Percentiles rank a stretch among this genome's conserved stretches.
phyloP scores from a whole-genome alignment of 805 yeast genomes.

The Yamadazyma laniorum region DNA sequence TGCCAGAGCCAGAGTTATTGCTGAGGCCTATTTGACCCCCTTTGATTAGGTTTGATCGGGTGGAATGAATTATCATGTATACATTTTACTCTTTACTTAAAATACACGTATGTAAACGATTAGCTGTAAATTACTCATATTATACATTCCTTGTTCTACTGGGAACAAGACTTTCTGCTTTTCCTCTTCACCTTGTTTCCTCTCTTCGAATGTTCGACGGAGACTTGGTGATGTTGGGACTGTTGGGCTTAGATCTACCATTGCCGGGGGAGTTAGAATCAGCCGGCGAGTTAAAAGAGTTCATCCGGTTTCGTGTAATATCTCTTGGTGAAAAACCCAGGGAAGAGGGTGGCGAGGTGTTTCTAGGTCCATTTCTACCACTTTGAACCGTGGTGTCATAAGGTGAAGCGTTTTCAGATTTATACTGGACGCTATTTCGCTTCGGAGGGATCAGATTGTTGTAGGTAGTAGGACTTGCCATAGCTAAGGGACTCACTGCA shows the following conservation, averaged over 20 bases:
- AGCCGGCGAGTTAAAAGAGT: neutral
- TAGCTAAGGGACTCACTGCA: slow-evolving; percentile 6
- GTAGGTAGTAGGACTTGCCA: slow-evolving; percentile 1
- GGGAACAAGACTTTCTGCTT: too few relatives aligned
- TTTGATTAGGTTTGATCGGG: slow-evolving; percentile 69
- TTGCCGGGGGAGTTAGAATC: slow-evolving; percentile 2
- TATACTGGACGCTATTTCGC: neutral
- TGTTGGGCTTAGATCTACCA: slow-evolving; percentile 16
- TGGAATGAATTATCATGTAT: too few relatives aligned
- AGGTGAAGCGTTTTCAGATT: neutral
- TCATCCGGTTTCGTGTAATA: too few relatives aligned
- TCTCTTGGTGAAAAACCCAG: neutral
- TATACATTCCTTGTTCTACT: slow-evolving; percentile 2
- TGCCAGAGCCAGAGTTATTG: slow-evolving; percentile 96
- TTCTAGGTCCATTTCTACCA: neutral
- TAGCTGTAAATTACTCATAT: neutral
- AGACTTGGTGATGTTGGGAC: slow-evolving; percentile 20
- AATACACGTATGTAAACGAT: neutral
- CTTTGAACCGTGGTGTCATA: neutral
- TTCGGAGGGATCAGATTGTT: neutral
- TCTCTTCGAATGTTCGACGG: slow-evolving; percentile 14
- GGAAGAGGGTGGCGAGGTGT: neutral
- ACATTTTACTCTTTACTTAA: neutral
- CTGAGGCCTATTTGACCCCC: slow-evolving; percentile 91
- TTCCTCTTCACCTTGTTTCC: too few relatives aligned